phyloP scores from a whole-genome alignment of 495 filamentous ascomycete genomes.

The Daldinia decipiens region DNA sequence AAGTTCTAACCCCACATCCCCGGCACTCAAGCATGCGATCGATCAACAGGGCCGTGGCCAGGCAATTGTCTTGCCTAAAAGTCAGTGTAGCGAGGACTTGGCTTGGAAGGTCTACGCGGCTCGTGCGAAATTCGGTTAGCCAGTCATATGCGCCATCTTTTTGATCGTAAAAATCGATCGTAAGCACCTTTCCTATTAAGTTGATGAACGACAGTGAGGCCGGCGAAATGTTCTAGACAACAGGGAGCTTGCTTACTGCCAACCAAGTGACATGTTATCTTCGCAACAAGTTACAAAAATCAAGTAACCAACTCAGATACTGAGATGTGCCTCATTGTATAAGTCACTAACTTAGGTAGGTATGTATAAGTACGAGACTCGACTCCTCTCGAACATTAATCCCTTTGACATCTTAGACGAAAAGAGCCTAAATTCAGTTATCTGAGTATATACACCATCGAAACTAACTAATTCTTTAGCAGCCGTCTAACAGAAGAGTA shows the following conservation, averaged over 20 bases:
- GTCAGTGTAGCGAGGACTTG: not conserved
- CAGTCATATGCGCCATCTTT: not conserved
- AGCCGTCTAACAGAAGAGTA: not conserved
- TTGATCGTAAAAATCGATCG: not conserved
- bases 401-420: not conserved
- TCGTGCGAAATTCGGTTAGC: not conserved
- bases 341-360: too few species aligned
- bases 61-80: not conserved
- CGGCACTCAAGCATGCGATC: not conserved
- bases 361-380: not conserved
- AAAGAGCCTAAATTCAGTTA: not conserved
- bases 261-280: not conserved
- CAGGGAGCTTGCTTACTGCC: not conserved
- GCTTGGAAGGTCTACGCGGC: not conserved
- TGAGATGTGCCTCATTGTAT: not conserved
- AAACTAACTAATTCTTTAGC: not conserved
- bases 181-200: conserved; percentile 1
- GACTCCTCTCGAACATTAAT: not conserved
- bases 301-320: not conserved
- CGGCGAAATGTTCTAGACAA: not conserved
- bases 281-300: not conserved
- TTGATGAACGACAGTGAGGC: not conserved
- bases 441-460: not conserved
- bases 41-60: not conserved
- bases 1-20: not conserved